Evolutionary conservation across 2,329 filamentous ascomycete genomes (phyloP), one percentile per base, ranked within the genome.

Genomic region (Talaromyces albobiverticillius): DNA sequence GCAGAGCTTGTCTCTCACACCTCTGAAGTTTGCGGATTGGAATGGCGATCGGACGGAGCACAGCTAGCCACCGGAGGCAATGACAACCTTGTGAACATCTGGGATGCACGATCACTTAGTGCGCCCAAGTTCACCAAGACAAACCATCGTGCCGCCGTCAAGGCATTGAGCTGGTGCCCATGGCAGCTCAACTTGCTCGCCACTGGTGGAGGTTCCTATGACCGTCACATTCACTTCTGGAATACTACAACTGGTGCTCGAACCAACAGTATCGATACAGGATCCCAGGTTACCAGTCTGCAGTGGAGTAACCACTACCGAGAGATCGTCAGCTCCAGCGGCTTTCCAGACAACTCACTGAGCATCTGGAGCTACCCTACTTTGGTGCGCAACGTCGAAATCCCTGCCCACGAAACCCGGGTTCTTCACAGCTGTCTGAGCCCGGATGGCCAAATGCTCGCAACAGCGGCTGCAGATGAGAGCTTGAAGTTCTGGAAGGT

Each of bases 401-500:
- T 99, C 61, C 94, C 93, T 10, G 94, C 94, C 18, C 94, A 99
- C 69, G 94, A 99, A 81, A 95, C 90, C 67, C 84, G 94, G 65
- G 93, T 99, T 40, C 84, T 99, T 47, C 94, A 97, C 84, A 95
- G 90, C 80, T 94, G 90, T 71, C 84, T 99, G 63, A 96, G 91
- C 77, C 94, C 94, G 3, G 94, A 99, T 67, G 94, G 94, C 50
- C 94, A 99, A 79, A 96, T 96, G 85, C 84, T 99, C 53, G 94
- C 94, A 48, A 99, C 94, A 49, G 93, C 94, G 57, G 87, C 93
- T 64, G 92, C 93, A 34, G 94, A 99, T 67, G 94, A 99, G 81
- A 93, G 88, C 69, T 82, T 99, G 73, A 99, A 99, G 79, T 99
- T 99, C 82, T 99, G 94, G 94, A 99, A 99, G 85, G 82, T 99